Percentiles rank a stretch among this genome's conserved stretches.
phyloP scores from a whole-genome alignment of 805 yeast genomes.

The Cyberlindnera saturnus region DNA sequence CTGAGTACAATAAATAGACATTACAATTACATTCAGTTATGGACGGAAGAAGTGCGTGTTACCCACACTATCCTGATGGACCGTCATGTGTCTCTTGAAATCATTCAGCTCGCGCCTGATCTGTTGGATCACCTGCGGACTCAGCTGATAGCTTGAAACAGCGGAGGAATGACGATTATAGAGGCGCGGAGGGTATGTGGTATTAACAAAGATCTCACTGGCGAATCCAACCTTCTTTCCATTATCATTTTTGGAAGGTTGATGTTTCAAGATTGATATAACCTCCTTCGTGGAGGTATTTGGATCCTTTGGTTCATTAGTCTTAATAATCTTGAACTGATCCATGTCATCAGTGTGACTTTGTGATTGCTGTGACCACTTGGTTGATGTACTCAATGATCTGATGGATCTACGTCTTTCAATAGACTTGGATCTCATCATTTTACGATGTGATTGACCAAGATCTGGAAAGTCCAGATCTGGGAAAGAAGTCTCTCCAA shows the following conservation, averaged over 20 bases:
- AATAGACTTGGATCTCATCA: slow-evolving; percentile 29
- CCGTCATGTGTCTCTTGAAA: slow-evolving; percentile 64
- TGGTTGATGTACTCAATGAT: slow-evolving; percentile 23
- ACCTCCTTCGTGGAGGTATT: no score
- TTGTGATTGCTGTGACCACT: slow-evolving; percentile 8
- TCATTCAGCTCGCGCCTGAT: slow-evolving; percentile 62
- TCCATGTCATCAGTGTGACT: slow-evolving; percentile 4
- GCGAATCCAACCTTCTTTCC: slow-evolving; percentile 37
- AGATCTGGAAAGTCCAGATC: slow-evolving; percentile 25
- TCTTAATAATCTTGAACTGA: slow-evolving; percentile 13
- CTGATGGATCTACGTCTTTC: slow-evolving; percentile 30
- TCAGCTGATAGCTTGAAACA: slow-evolving; percentile 33
- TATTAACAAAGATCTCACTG: slow-evolving; percentile 40
- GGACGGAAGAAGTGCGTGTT: slow-evolving; percentile 63
- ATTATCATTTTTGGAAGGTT: background rate
- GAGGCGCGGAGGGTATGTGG: slow-evolving; percentile 44
- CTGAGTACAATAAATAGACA: background rate
- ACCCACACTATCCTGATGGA: slow-evolving; percentile 52
- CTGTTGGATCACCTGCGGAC: slow-evolving; percentile 43
- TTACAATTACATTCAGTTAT: slow-evolving; percentile 1
- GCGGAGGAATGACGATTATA: slow-evolving; percentile 50
- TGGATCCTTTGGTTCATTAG: slow-evolving; percentile 11
- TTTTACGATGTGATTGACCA: slow-evolving; percentile 24
- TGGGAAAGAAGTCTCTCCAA: slow-evolving; percentile 35
- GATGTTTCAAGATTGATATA: background rate